These are phyloP conservation scores for Nitzschia palea DNA, from an alignment of 108 stramenopile genomes.

Conservation along the genomic window DNA sequence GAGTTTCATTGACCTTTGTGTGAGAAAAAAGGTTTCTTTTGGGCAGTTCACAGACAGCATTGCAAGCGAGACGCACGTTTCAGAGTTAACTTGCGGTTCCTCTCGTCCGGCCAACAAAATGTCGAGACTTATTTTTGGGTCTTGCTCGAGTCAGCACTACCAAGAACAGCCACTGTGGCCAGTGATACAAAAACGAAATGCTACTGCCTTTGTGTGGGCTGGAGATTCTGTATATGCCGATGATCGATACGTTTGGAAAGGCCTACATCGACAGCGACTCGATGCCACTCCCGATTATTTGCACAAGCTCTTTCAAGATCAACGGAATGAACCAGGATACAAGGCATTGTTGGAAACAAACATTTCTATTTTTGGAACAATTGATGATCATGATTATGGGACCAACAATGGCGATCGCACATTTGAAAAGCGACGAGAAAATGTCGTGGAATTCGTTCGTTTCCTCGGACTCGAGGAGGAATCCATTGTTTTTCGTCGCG, in stretches of 20 bases:
- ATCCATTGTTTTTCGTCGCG: conserved; percentile 53
- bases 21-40: too few relatives aligned
- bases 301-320: conserved; percentile 43
- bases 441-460: conserved; percentile 55
- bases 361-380: conserved; percentile 64
- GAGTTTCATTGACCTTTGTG: too few relatives aligned
- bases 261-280: not conserved
- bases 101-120: conserved; percentile 1
- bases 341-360: conserved; percentile 39
- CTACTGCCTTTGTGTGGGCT: conserved; percentile 81
- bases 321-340: conserved; percentile 55
- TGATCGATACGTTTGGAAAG: conserved; percentile 34
- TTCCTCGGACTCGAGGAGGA: conserved; percentile 51
- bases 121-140: conserved; percentile 62
- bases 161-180: conserved; percentile 71
- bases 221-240: conserved; percentile 88
- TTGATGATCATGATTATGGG: conserved; percentile 90
- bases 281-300: conserved; percentile 40
- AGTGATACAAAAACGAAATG: conserved; percentile 50
- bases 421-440: conserved; percentile 46
- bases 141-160: conserved; percentile 73
- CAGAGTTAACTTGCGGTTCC: not conserved
- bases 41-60: too few relatives aligned
- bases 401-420: conserved; percentile 74
- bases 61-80: too few relatives aligned